These are phyloP conservation scores for Saccharomycopsis babjevae DNA, from an alignment of 805 yeast species.

Conservation along the genomic window DNA sequence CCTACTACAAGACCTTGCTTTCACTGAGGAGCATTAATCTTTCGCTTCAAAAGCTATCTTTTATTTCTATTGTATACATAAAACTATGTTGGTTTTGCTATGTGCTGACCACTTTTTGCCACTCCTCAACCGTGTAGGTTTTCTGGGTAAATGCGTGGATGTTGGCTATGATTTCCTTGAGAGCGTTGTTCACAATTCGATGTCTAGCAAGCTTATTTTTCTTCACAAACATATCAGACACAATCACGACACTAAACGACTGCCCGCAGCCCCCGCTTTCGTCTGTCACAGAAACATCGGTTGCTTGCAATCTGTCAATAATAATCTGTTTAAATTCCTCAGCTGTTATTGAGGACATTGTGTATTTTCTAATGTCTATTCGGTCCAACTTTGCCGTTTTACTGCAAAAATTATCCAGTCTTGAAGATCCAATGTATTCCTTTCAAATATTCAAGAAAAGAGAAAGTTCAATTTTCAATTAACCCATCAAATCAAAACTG, in stretches of 20 bases:
- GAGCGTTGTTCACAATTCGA: constrained; percentile 67
- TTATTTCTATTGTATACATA: too few relatives aligned
- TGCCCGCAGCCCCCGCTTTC: constrained; percentile 92
- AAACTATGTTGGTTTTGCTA: background rate
- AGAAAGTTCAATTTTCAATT: too few relatives aligned
- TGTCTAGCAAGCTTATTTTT: constrained; percentile 82
- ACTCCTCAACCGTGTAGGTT: constrained; percentile 80
- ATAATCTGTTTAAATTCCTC: constrained; percentile 11
- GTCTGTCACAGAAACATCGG: constrained; percentile 28
- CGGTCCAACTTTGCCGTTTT: background rate
- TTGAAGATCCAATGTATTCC: too few relatives aligned
- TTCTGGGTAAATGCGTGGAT: constrained; percentile 97
- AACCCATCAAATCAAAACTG: background rate
- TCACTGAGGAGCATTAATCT: too few relatives aligned
- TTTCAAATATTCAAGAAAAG: too few relatives aligned
- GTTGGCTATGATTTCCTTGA: constrained; percentile 73
- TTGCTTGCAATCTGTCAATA: constrained; percentile 14
- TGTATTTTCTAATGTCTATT: background rate
- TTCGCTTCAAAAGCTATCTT: background rate
- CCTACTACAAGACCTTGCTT: background rate
- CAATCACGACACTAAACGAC: constrained; percentile 89
- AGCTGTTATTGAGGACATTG: constrained; percentile 1
- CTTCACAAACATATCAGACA: constrained; percentile 58
- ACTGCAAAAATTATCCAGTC: too few relatives aligned
- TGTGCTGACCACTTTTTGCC: constrained; percentile 34